Conservation (phyloP, 345 rosid genomes). For the Heritiera fomes region DNA sequence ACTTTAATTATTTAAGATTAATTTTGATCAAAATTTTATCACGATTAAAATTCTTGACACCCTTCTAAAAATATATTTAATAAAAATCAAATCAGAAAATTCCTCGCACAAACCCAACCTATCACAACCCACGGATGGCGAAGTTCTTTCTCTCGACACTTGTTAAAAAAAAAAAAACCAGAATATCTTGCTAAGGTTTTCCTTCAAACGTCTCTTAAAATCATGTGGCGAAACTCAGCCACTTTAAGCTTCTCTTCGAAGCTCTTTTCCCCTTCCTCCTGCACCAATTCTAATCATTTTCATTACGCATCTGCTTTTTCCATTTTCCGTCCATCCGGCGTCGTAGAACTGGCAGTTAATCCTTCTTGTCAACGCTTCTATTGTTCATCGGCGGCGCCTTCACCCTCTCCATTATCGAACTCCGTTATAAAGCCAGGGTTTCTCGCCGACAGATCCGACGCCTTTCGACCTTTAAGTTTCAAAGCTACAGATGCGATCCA, state of each 20-base stretch:
- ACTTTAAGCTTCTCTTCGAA: conserved; percentile 35
- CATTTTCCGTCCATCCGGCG: conserved; percentile 21
- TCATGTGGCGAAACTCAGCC: conserved; percentile 42
- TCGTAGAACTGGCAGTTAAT: conserved; percentile 25
- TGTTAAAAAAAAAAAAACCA: neutral
- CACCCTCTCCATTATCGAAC: conserved; percentile 27
- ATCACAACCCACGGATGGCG: too few relatives aligned
- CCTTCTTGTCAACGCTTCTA: neutral
- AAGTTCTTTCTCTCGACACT: too few relatives aligned
- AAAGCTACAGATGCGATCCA: conserved; percentile 34
- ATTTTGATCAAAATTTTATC: too few relatives aligned
- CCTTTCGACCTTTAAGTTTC: conserved; percentile 34
- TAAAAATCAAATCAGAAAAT: too few relatives aligned
- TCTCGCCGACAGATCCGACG: conserved; percentile 35
- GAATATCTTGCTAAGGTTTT: neutral
- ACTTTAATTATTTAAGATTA: too few relatives aligned
- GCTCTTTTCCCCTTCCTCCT: conserved; percentile 20
- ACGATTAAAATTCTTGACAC: too few relatives aligned
- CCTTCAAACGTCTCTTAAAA: neutral
- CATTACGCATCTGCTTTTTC: conserved; percentile 30
- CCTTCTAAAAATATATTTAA: too few relatives aligned
- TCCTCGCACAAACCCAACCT: too few relatives aligned
- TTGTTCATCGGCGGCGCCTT: conserved; percentile 11
- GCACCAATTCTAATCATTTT: conserved; percentile 31
- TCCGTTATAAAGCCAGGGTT: conserved; percentile 40